phyloP scores from a whole-genome alignment of 495 filamentous ascomycete genomes.

The Cryomyces minteri region DNA sequence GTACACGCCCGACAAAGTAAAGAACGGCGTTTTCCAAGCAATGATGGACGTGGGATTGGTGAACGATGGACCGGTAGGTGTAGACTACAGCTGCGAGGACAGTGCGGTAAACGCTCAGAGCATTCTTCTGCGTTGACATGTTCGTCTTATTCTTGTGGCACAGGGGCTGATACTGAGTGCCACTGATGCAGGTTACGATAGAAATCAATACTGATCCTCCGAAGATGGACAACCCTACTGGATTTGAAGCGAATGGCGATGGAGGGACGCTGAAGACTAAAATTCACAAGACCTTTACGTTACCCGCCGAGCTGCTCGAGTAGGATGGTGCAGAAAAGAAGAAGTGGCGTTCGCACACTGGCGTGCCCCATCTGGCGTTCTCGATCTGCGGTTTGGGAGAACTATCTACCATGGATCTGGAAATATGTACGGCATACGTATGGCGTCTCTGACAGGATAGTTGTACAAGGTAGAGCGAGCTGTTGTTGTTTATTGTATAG shows the following conservation, averaged over 20 bases:
- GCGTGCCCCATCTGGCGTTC: too few relatives aligned
- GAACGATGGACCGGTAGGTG: constrained; percentile 87
- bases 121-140: constrained; percentile 1
- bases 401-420: too few relatives aligned
- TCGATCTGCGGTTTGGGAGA: too few relatives aligned
- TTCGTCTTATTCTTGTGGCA: neutral
- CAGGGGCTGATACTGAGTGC: too few relatives aligned
- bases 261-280: too few relatives aligned
- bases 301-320: neutral
- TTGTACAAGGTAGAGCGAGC: too few relatives aligned
- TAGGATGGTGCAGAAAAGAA: neutral
- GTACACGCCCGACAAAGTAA: constrained; percentile 61
- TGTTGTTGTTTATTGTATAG: too few relatives aligned
- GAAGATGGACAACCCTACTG: constrained; percentile 24
- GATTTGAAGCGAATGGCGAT: too few relatives aligned
- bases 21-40: constrained; percentile 90
- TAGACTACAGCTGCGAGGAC: constrained; percentile 45
- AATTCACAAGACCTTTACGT: too few relatives aligned
- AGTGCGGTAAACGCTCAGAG: constrained; percentile 32
- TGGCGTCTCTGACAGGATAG: too few relatives aligned
- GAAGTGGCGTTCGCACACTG: too few relatives aligned
- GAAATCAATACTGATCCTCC: constrained; percentile 44
- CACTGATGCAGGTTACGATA: constrained; percentile 36
- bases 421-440: too few relatives aligned
- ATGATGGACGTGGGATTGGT: constrained; percentile 96